Evolutionary conservation across 176 grass and related monocot species (phyloP).

Genomic region (Aegilops sharonensis): DNA sequence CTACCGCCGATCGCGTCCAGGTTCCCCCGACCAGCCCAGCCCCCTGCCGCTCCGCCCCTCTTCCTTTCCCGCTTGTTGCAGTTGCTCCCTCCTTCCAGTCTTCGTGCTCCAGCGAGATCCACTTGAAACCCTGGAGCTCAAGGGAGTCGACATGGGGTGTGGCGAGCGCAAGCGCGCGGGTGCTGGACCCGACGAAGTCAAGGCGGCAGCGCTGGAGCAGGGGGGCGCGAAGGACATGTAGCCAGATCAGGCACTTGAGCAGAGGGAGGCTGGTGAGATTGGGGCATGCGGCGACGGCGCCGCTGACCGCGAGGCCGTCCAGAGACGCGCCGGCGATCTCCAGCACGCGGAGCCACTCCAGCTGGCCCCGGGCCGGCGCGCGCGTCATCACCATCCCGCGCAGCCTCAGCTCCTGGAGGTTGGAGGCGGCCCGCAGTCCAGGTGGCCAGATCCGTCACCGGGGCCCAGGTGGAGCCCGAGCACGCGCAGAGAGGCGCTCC

Average conservation of each 20-base stretch:
- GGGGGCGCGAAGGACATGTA: conserved; percentile 36
- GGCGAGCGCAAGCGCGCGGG: conserved; percentile 46
- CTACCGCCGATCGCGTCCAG: too few relatives aligned
- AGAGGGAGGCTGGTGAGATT: conserved; percentile 68
- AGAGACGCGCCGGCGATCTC: conserved; percentile 65
- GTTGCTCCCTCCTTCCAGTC: too few relatives aligned
- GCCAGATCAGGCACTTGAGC: conserved; percentile 53
- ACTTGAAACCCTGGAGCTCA: conserved; percentile 72
- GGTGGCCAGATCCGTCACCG: neutral
- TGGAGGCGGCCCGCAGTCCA: conserved; percentile 46
- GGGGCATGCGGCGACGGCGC: conserved; percentile 62
- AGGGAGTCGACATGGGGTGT: conserved; percentile 55
- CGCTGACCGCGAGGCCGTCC: conserved; percentile 47
- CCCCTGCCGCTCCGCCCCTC: too few relatives aligned
- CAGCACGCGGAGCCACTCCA: conserved; percentile 54
- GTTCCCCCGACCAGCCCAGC: too few relatives aligned
- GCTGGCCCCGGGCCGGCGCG: conserved; percentile 52
- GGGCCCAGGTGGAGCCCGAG: conserved; percentile 77
- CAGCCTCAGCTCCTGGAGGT: conserved; percentile 61
- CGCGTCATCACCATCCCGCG: conserved; percentile 63
- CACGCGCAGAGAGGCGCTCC: conserved; percentile 48
- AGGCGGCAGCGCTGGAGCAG: conserved; percentile 73
- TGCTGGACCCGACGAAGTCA: conserved; percentile 56
- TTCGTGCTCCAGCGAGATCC: conserved; percentile 44
- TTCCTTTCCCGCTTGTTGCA: too few relatives aligned